phyloP scores from a whole-genome alignment of 345 rosid species.

The Nasturtium officinale region DNA sequence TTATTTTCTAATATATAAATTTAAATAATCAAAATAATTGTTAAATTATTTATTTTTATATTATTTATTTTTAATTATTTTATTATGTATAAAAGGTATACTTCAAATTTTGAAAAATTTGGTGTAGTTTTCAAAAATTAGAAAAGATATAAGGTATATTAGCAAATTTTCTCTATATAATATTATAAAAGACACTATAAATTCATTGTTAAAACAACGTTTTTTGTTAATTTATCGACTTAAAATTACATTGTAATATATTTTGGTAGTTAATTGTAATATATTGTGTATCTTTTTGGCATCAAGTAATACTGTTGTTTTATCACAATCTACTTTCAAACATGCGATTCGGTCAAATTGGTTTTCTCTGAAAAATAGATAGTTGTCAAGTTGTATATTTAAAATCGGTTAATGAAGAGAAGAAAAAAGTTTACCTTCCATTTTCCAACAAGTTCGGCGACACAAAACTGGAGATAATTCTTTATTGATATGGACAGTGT shows the following conservation, averaged over 20 bases:
- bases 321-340: not conserved
- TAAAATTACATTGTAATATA: not conserved
- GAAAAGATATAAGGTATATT: too few relatives aligned
- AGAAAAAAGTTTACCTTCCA: not conserved
- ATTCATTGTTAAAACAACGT: not conserved
- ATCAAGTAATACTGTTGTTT: not conserved
- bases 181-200: not conserved
- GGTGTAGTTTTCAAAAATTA: too few relatives aligned
- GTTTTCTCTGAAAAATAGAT: not conserved
- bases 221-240: not conserved
- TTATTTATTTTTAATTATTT: too few relatives aligned
- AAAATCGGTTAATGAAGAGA: not conserved
- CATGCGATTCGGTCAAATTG: not conserved
- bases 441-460: conserved; percentile 26
- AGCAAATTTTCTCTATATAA: too few relatives aligned
- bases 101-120: too few relatives aligned
- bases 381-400: not conserved
- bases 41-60: too few relatives aligned
- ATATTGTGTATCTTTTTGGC: not conserved
- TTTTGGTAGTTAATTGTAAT: not conserved
- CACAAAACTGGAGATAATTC: conserved; percentile 23
- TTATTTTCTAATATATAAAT: too few relatives aligned
- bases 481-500: not conserved
- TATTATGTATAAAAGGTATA: too few relatives aligned
- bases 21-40: too few relatives aligned